A percentile compares a stretch with the other conserved stretches of the same genome.
These are phyloP conservation scores for Calonectria pseudoturangicola DNA, from an alignment of 2,329 filamentous ascomycete species.

Conservation along the genomic window DNA sequence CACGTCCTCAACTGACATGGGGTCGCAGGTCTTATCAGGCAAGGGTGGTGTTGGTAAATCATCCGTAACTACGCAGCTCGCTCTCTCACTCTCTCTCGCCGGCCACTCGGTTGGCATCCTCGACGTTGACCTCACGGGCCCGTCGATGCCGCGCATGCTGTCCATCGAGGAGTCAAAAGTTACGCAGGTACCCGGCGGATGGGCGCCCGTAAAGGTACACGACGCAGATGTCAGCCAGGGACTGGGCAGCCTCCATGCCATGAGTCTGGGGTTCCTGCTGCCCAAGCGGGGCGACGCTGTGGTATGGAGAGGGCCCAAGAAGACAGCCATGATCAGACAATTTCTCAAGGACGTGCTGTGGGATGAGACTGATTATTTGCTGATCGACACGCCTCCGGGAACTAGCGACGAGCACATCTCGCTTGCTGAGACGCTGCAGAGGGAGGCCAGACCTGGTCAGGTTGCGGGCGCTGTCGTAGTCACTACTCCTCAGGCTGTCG, in stretches of 20 bases:
- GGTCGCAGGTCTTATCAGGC: constrained; percentile 84
- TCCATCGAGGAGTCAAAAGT: constrained; percentile 93
- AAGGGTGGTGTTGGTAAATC: constrained; percentile 99
- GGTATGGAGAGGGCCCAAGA: constrained; percentile 98
- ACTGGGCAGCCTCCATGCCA: constrained; percentile 83
- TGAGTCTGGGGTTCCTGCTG: constrained; percentile 95
- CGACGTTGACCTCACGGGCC: constrained; percentile 96
- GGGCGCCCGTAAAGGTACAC: constrained; percentile 92
- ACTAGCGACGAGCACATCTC: constrained; percentile 99
- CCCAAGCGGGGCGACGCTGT: constrained; percentile 90
- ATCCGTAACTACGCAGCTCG: constrained; percentile 96
- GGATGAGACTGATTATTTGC: constrained; percentile 90
- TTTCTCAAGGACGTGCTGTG: constrained; percentile 95
- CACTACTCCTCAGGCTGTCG: constrained; percentile 95
- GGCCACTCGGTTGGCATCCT: constrained; percentile 95
- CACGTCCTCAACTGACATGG: constrained; percentile 42
- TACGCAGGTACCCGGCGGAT: constrained; percentile 91
- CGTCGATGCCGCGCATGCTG: constrained; percentile 96
- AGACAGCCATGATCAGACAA: constrained; percentile 98
- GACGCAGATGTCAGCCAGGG: constrained; percentile 70
- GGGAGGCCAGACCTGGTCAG: constrained; percentile 77
- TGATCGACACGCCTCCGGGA: constrained; percentile 96
- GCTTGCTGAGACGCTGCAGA: constrained; percentile 88
- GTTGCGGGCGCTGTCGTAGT: constrained; percentile 94
- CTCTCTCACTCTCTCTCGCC: constrained; percentile 88